Evolutionary conservation across 768 basidiomycete species (phyloP), one percentile per base, ranked within the genome.

Genomic region (Antrodiella citrinella): DNA sequence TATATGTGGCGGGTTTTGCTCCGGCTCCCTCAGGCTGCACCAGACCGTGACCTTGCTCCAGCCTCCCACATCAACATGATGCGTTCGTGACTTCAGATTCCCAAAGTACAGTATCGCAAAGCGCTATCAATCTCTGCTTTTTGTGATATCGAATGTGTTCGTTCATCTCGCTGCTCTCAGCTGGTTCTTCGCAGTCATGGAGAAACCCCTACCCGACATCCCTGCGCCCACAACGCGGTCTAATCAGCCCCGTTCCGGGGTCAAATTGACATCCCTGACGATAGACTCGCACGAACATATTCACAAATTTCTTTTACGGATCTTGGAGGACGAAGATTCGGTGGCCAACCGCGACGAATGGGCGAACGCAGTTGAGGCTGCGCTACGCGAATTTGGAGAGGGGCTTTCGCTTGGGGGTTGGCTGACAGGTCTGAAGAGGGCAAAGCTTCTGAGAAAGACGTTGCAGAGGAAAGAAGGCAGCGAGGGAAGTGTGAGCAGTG

Each of bases 351-450:
- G 51, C 23, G 72, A 75, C 18, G 62, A 58, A 1, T 82, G 80
- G 78, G 66, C 66, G 1, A 57, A 54, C 39, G 69, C 65, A 3
- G 55, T 83, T 9, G 75, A 80, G 58, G 67, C 67, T 20, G 76
- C 66, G 1, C 58, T 82, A 26, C 74, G 75, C 51, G 72, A 70
- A 39, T 59, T 84, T 0, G 69, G 75, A 1, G 59, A 58, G 9
- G 64, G 65, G 51, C 56, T 81, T 5, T 56, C 49, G 21, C 53
- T 65, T 1, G 74, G 71, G 2, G 68, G 69, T 9, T 82, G 80
- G 79, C 61, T 80, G 22, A 66, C 64, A 12, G 73, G 71, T 7
- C 58, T 77, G 43, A 72, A 64, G 60, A 64, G 67, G 58, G 62
- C 61, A 45, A 65, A 63, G 64, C 62, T 54, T 56, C 57, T 54